These are phyloP conservation scores for Lecanicillium sp. DNA, from an alignment of 2,329 filamentous ascomycete species.

Conservation along the genomic window DNA sequence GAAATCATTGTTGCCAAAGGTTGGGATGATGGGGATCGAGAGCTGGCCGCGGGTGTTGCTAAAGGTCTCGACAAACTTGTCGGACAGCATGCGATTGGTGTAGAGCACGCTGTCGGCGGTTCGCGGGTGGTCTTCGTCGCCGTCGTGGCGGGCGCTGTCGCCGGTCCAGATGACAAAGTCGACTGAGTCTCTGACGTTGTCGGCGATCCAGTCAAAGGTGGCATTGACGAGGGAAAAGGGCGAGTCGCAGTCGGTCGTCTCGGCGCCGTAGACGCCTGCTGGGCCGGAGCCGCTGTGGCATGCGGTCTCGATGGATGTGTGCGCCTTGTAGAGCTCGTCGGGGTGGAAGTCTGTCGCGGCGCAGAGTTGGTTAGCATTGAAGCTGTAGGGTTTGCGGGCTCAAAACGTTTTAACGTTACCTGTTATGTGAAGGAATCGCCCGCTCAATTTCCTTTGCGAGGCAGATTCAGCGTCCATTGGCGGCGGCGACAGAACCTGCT, in stretches of 20 bases:
- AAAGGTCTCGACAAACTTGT: constrained; percentile 71
- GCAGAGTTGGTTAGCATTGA: no score
- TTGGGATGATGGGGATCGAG: constrained; percentile 75
- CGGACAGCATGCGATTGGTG: constrained; percentile 67
- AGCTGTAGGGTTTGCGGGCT: no score
- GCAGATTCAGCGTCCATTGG: not conserved
- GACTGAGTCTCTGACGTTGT: constrained; percentile 66
- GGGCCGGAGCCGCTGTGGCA: constrained; percentile 75
- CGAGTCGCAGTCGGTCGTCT: constrained; percentile 82
- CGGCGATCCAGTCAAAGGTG: constrained; percentile 81
- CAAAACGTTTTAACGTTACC: no score
- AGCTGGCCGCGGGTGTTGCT: constrained; percentile 48
- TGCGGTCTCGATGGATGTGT: constrained; percentile 62
- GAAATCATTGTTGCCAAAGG: constrained; percentile 94
- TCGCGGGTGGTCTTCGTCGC: constrained; percentile 72
- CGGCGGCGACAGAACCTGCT: not conserved
- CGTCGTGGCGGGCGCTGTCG: constrained; percentile 83
- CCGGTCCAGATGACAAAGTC: constrained; percentile 94
- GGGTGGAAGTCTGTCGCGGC: constrained; percentile 86
- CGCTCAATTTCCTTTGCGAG: constrained; percentile 42
- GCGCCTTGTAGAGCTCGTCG: constrained; percentile 75
- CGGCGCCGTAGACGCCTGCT: constrained; percentile 75
- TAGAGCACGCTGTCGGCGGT: constrained; percentile 65
- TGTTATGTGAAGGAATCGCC: constrained; percentile 81
- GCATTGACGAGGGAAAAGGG: constrained; percentile 74